These are phyloP conservation scores for Hymenoscyphus repandus DNA, from an alignment of 2,329 filamentous ascomycete genomes.

Conservation along the genomic window DNA sequence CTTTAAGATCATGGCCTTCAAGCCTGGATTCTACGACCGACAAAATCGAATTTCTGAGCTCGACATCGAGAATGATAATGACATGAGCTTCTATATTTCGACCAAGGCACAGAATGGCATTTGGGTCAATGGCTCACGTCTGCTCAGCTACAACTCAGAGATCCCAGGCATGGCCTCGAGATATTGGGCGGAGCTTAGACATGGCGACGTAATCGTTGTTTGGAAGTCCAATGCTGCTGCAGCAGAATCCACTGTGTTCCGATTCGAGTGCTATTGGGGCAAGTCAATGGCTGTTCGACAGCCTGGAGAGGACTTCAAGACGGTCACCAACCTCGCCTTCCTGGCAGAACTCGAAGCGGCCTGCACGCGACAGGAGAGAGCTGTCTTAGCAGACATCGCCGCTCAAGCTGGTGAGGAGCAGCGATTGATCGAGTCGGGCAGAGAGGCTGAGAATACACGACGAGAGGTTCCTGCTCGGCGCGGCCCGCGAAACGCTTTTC, in stretches of 20 bases:
- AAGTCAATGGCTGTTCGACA: slow-evolving; percentile 20
- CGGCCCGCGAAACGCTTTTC: neutral
- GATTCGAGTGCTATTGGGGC: slow-evolving; percentile 30
- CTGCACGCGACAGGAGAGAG: slow-evolving; percentile 22
- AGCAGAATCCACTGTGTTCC: slow-evolving; percentile 26
- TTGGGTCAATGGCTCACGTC: slow-evolving; percentile 64
- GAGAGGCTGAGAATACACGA: neutral
- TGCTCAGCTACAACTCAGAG: slow-evolving; percentile 52
- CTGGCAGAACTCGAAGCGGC: slow-evolving; percentile 23
- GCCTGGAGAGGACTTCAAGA: slow-evolving; percentile 17
- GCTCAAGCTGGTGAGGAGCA: slow-evolving; percentile 3
- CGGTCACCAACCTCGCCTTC: slow-evolving; percentile 15
- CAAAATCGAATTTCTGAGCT: slow-evolving; percentile 35
- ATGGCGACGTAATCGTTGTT: slow-evolving; percentile 71
- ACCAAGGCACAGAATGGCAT: slow-evolving; percentile 76
- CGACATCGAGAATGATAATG: slow-evolving; percentile 26
- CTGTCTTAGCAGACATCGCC: slow-evolving; percentile 10
- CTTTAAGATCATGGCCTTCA: slow-evolving; percentile 72
- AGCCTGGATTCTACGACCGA: slow-evolving; percentile 58
- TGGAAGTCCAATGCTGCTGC: slow-evolving; percentile 47
- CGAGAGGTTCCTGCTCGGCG: neutral
- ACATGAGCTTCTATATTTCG: slow-evolving; percentile 62
- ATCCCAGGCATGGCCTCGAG: slow-evolving; percentile 45
- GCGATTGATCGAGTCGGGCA: neutral
- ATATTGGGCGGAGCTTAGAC: slow-evolving; percentile 65